phyloP scores from a whole-genome alignment of 1,284 basidiomycete genomes.

The Boletellus deceptivus region DNA sequence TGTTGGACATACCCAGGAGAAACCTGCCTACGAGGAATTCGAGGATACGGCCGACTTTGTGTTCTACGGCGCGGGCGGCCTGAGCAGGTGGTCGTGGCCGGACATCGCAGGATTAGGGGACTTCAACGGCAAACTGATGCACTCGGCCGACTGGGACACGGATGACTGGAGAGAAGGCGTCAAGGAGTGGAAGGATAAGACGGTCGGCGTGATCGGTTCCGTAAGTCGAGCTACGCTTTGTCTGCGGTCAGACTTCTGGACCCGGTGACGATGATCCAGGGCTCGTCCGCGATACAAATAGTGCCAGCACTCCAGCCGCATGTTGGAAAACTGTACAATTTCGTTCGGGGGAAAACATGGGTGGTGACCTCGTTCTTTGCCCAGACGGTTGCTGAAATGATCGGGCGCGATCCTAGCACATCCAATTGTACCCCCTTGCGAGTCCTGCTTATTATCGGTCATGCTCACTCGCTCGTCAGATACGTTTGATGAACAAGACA shows the following conservation, averaged over 20 bases:
- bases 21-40: slow-evolving; percentile 39
- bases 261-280: slow-evolving; percentile 34
- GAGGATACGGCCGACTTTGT: slow-evolving; percentile 53
- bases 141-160: slow-evolving; percentile 57
- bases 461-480: slow-evolving; percentile 30
- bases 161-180: slow-evolving; percentile 46
- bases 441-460: neutral
- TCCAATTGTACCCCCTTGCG: slow-evolving; percentile 42
- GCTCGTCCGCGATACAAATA: slow-evolving; percentile 65
- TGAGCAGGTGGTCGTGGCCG: slow-evolving; percentile 60
- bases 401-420: slow-evolving; percentile 35
- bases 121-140: slow-evolving; percentile 52
- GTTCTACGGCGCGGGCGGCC: slow-evolving; percentile 47
- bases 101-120: slow-evolving; percentile 50
- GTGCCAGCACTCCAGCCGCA: slow-evolving; percentile 56
- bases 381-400: slow-evolving; percentile 38
- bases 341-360: slow-evolving; percentile 63
- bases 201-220: slow-evolving; percentile 60
- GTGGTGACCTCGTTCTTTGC: slow-evolving; percentile 49
- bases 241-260: neutral
- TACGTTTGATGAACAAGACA: slow-evolving; percentile 54
- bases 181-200: slow-evolving; percentile 52
- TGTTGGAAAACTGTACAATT: slow-evolving; percentile 52
- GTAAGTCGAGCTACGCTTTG: slow-evolving; percentile 34
- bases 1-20: slow-evolving; percentile 12